Conservation (phyloP, 352 stramenopile genomes). For the Halophytophthora batemanensis region DNA sequence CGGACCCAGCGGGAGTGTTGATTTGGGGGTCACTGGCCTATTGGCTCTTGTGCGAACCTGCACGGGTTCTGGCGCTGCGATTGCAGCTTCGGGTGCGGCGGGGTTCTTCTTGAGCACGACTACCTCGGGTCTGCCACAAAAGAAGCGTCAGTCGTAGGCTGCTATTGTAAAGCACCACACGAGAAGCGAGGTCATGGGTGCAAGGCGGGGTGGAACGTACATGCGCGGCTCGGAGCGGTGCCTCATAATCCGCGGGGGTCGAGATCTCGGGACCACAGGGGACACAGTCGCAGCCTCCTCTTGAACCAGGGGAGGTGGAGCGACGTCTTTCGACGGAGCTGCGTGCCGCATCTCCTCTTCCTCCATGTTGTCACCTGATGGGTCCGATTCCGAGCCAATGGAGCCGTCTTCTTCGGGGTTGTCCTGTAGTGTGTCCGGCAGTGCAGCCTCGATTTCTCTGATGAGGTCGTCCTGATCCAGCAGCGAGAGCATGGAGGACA, state of each 20-base stretch:
- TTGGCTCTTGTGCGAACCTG: constrained; percentile 6
- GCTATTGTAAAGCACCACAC: too few relatives aligned
- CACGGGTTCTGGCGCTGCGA: not conserved
- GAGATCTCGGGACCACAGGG: constrained; percentile 2
- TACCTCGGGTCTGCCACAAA: constrained; percentile 9
- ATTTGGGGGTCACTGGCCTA: constrained; percentile 2
- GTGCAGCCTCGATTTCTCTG: constrained; percentile 58
- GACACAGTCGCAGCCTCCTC: constrained; percentile 1
- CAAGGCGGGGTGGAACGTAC: constrained; percentile 16
- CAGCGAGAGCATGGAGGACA: constrained; percentile 34
- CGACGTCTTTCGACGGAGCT: constrained; percentile 8
- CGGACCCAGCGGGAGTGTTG: constrained; percentile 8
- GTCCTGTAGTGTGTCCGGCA: constrained; percentile 52
- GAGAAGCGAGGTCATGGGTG: not conserved
- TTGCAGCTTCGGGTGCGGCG: constrained; percentile 2
- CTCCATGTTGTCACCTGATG: constrained; percentile 69
- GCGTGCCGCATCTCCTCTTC: constrained; percentile 40
- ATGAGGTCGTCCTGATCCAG: constrained; percentile 52
- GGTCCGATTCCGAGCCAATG: constrained; percentile 65
- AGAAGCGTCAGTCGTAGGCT: not conserved
- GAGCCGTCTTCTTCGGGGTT: constrained; percentile 46
- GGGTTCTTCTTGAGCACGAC: constrained; percentile 8
- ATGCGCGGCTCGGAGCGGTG: constrained; percentile 34
- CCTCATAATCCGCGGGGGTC: constrained; percentile 21
- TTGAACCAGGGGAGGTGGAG: constrained; percentile 1